Base-by-base conservation (phyloP, 2,329 filamentous ascomycete species). In the Paramyrothecium roridum region DNA sequence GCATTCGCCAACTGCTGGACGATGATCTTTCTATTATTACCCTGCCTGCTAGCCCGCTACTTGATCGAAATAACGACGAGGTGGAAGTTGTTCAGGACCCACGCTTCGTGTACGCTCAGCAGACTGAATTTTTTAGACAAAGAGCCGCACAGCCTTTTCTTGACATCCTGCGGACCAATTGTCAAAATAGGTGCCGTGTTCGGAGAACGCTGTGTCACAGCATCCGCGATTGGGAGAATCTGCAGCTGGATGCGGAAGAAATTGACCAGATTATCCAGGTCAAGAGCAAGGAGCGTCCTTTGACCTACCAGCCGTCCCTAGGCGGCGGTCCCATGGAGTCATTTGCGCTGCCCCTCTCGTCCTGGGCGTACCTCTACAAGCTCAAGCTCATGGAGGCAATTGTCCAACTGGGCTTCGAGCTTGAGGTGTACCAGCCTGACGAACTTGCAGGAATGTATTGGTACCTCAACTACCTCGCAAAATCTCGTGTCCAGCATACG, bases 321-420 rank as follows among this genome's bases (percentile, higher is more conserved):
- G 59, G 60, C 26, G 53, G 65, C 57, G 67, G 73, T 1, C 78
- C 76, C 51, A 75, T 74, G 3, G 81, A 87, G 48, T 76, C 84
- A 1, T 87, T 84, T 66, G 80, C 87, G 0, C 88, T 90, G 52
- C 87, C 91, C 0, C 79, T 98, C 1, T 91, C 90, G 1, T 92
- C 89, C 3, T 99, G 95, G 95, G 84, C 87, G 0, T 96, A 93
- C 64, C 83, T 93, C 57, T 90, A 96, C 72, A 98, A 97, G 71
- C 80, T 97, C n/a, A 84, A 83, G 30, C 85, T 93, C 65, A 91
- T 97, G 81, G 88, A 93, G 67, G 89, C 87, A 78, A 88, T 96
- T 48, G 81, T 97, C 17, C 90, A 97, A 67, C 84, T 97, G 33
- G 95, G 96, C 13, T 98, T 99, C 70, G 95, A 99, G 72, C 86